Evolutionary conservation across 2,329 filamentous ascomycete species (phyloP).

Genomic region (Penicillium glabrum): DNA sequence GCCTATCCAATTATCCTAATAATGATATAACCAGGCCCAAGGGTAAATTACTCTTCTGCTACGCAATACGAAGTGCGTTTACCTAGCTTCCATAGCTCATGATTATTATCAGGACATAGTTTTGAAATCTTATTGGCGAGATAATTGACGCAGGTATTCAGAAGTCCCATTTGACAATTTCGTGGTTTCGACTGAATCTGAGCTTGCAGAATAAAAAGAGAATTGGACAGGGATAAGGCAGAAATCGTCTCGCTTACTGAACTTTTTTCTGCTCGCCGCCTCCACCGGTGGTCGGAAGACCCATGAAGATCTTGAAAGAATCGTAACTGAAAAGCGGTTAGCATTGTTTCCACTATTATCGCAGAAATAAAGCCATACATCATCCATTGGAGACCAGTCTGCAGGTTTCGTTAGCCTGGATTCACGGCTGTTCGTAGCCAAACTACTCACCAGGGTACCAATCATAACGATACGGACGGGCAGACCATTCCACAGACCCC

Average conservation of each 20-base stretch:
- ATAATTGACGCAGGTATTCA: not conserved
- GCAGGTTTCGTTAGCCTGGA: constrained; percentile 16
- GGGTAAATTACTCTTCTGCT: too few relatives aligned
- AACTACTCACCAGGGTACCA: constrained; percentile 57
- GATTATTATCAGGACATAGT: too few relatives aligned
- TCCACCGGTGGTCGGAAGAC: constrained; percentile 78
- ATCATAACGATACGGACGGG: constrained; percentile 89
- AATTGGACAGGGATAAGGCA: not conserved
- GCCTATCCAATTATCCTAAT: too few relatives aligned
- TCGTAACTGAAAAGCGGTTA: constrained; percentile 48
- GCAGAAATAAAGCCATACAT: constrained; percentile 62
- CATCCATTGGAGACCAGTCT: constrained; percentile 87
- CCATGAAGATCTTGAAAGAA: constrained; percentile 89
- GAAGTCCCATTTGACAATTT: not conserved
- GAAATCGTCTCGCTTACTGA: constrained; percentile 6
- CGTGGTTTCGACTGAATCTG: not conserved
- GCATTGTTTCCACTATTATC: not conserved
- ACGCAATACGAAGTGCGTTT: not conserved
- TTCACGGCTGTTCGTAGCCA: not conserved
- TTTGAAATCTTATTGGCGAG: not conserved
- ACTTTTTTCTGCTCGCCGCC: constrained; percentile 43
- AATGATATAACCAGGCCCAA: too few relatives aligned
- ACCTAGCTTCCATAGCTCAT: too few relatives aligned
- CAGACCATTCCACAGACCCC: constrained; percentile 87
- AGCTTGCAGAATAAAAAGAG: not conserved